phyloP scores from a whole-genome alignment of 2,329 filamentous ascomycete genomes.

The Furcasterigmium furcatum region DNA sequence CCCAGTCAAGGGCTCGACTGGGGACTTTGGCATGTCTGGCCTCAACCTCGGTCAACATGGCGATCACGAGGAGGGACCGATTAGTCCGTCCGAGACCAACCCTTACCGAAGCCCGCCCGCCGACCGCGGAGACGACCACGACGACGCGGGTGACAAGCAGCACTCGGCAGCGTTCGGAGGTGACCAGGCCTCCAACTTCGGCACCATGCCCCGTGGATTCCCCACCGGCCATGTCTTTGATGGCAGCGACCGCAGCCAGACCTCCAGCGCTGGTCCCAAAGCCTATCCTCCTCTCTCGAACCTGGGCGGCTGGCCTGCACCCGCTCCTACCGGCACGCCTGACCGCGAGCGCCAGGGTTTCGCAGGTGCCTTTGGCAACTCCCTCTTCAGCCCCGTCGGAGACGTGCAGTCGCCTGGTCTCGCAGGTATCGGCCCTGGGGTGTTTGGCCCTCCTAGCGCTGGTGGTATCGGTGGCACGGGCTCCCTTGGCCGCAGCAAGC shows the following conservation, averaged over 20 bases:
- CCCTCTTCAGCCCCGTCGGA: constrained; percentile 72
- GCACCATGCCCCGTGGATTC: constrained; percentile 50
- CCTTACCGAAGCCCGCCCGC: constrained; percentile 89
- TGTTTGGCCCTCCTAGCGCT: constrained; percentile 64
- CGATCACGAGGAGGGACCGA: constrained; percentile 62
- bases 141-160: constrained; percentile 46
- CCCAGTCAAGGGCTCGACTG: constrained; percentile 49
- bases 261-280: constrained; percentile 80
- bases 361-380: constrained; percentile 63
- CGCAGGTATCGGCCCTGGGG: constrained; percentile 60
- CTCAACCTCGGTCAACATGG: constrained; percentile 55
- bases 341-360: constrained; percentile 60
- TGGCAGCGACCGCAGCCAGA: constrained; percentile 87
- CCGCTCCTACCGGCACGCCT: constrained; percentile 62
- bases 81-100: constrained; percentile 93
- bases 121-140: constrained; percentile 64
- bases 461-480: constrained; percentile 55
- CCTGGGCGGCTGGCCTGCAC: constrained; percentile 59
- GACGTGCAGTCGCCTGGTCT: constrained; percentile 70
- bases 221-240: constrained; percentile 48
- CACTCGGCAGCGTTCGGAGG: constrained; percentile 46
- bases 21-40: constrained; percentile 62
- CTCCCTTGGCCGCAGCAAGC: constrained; percentile 75
- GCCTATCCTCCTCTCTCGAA: constrained; percentile 63
- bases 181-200: constrained; percentile 48